Conservation (phyloP, 1,284 basidiomycete species). For the Leccinum subspadiceum region DNA sequence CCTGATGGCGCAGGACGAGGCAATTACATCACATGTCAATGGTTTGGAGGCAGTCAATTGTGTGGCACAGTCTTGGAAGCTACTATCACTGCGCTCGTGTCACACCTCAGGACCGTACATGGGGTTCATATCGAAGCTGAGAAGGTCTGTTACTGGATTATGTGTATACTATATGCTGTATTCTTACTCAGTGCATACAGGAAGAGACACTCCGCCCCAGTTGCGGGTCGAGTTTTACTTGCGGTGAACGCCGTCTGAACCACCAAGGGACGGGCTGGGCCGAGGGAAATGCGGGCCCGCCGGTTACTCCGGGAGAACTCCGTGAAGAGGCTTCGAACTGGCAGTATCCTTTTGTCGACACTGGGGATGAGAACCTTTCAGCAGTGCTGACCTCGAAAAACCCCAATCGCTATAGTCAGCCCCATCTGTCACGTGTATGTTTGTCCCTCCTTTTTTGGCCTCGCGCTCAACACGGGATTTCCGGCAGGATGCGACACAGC, state of each 20-base stretch:
- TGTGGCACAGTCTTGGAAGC: background rate
- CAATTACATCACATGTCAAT: background rate
- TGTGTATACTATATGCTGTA: no score
- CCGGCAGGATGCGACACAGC: slow-evolving; percentile 10
- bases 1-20: background rate
- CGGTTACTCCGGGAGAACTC: background rate
- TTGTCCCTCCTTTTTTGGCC: background rate
- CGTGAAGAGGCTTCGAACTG: background rate
- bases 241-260: background rate
- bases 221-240: no score
- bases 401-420: background rate
- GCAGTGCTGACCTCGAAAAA: background rate
- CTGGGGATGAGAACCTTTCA: background rate
- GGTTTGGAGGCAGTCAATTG: background rate
- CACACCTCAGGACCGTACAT: background rate
- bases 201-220: background rate
- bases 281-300: background rate
- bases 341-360: background rate
- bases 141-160: background rate
- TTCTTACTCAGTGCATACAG: background rate
- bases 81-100: background rate
- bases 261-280: background rate
- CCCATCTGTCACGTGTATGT: slow-evolving; percentile 8
- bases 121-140: background rate
- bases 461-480: background rate